A percentile compares a stretch with the other conserved stretches of the same genome.
Conservation (phyloP, 2,329 filamentous ascomycete species). For the Massarina eburnea region DNA sequence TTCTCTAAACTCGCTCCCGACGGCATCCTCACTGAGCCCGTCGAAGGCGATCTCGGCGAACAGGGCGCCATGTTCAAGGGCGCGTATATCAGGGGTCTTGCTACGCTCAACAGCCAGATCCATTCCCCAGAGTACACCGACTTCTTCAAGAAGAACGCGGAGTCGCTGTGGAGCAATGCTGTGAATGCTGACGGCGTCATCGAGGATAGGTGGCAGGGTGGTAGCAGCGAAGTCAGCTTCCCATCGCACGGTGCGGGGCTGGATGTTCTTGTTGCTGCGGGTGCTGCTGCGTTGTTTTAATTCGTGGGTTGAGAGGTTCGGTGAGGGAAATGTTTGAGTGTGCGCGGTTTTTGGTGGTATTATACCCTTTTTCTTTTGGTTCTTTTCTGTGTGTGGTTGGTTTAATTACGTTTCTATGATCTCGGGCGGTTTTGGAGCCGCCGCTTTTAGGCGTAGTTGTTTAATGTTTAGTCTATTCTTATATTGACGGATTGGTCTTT, state of each 20-base stretch:
- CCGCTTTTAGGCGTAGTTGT: too few species aligned
- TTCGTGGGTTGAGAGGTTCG: not conserved
- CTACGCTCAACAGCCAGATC: constrained; percentile 29
- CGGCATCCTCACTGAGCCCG: constrained; percentile 38
- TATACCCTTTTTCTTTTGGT: too few species aligned
- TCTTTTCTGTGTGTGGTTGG: too few species aligned
- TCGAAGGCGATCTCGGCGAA: constrained; percentile 23
- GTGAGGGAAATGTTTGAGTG: too few species aligned
- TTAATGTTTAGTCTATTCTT: too few species aligned
- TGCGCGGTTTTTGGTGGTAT: too few species aligned
- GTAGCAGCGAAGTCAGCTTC: constrained; percentile 52
- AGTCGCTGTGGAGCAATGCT: constrained; percentile 31
- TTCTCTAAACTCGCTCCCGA: constrained; percentile 27
- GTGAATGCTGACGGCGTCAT: constrained; percentile 49
- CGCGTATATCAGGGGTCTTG: constrained; percentile 38
- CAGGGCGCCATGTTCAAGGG: constrained; percentile 41
- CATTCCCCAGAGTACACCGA: constrained; percentile 22
- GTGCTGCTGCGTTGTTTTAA: constrained; percentile 3
- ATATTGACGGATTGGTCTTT: too few species aligned
- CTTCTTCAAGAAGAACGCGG: constrained; percentile 39
- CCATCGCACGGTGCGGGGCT: constrained; percentile 65
- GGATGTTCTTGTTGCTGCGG: constrained; percentile 63
- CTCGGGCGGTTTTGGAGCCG: too few species aligned
- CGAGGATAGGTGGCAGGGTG: constrained; percentile 62
- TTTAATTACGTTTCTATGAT: too few species aligned